phyloP scores from a whole-genome alignment of 345 rosid genomes.

The Cardiospermum halicacabum region DNA sequence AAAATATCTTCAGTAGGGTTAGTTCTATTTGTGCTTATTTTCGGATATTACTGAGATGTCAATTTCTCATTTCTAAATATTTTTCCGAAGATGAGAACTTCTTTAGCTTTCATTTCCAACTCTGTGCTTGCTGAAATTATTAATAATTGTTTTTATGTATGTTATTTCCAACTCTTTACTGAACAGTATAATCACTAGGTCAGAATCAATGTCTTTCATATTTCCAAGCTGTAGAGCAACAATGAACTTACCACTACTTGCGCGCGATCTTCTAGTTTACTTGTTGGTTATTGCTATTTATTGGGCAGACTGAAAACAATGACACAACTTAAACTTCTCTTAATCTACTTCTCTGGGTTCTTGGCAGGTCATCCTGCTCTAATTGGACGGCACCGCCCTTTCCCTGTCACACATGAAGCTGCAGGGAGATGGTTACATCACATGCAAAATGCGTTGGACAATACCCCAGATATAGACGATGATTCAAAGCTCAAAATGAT shows the following conservation, averaged over 20 bases:
- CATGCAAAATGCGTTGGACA: slow-evolving; percentile 78
- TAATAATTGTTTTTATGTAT: not conserved
- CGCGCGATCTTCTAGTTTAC: not conserved
- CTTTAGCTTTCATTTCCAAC: not conserved
- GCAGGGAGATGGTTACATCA: slow-evolving; percentile 86
- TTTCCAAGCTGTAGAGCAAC: not conserved
- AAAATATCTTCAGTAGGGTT: not conserved
- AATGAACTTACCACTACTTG: not conserved
- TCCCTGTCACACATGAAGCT: slow-evolving; percentile 77
- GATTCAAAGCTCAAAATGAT: slow-evolving; percentile 75
- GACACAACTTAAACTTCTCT: not conserved
- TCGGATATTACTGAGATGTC: not conserved
- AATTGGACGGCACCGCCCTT: slow-evolving; percentile 82
- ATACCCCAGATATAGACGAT: slow-evolving; percentile 49
- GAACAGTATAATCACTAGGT: not conserved
- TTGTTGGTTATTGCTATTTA: not conserved
- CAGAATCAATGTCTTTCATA: not conserved
- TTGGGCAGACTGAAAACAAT: not conserved
- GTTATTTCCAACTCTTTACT: not conserved
- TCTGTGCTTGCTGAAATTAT: not conserved
- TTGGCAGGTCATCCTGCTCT: slow-evolving; percentile 78
- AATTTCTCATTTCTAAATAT: not conserved
- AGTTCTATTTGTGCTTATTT: not conserved
- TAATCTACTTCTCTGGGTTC: not conserved
- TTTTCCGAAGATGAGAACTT: not conserved